phyloP scores from a whole-genome alignment of 805 yeast species.

The Brettanomyces nanus region DNA sequence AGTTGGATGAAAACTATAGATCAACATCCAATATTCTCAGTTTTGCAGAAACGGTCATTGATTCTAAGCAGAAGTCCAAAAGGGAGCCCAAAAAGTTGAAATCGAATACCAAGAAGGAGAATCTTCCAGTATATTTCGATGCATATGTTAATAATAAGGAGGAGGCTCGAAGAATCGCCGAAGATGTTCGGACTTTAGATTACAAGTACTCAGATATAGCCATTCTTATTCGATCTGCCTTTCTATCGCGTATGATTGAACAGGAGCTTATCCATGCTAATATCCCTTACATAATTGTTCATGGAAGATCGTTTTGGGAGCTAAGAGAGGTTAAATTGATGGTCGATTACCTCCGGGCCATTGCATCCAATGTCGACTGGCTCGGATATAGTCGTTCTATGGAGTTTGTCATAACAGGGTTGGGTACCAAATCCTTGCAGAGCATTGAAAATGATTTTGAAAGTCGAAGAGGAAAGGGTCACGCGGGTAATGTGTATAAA shows the following conservation, averaged over 20 bases:
- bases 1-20: constrained; percentile 69
- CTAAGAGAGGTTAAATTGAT: constrained; percentile 56
- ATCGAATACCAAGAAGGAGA: constrained; percentile 33
- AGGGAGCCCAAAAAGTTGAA: constrained; percentile 35
- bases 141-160: constrained; percentile 31
- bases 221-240: constrained; percentile 58
- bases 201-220: constrained; percentile 57
- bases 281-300: constrained; percentile 60
- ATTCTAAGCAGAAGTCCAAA: constrained; percentile 38
- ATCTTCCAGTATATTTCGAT: constrained; percentile 40
- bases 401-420: constrained; percentile 54
- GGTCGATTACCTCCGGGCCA: constrained; percentile 56
- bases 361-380: constrained; percentile 50
- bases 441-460: constrained; percentile 12
- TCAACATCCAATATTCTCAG: constrained; percentile 63
- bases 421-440: constrained; percentile 48
- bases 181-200: constrained; percentile 39
- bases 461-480: constrained; percentile 4
- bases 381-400: constrained; percentile 52
- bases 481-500: constrained; percentile 7
- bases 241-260: constrained; percentile 57
- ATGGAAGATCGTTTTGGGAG: constrained; percentile 79
- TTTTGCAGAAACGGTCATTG: constrained; percentile 58
- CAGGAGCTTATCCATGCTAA: constrained; percentile 43
- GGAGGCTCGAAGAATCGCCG: constrained; percentile 55